phyloP scores from a whole-genome alignment of 805 yeast genomes.

The Helenozyma baotianmanensis region DNA sequence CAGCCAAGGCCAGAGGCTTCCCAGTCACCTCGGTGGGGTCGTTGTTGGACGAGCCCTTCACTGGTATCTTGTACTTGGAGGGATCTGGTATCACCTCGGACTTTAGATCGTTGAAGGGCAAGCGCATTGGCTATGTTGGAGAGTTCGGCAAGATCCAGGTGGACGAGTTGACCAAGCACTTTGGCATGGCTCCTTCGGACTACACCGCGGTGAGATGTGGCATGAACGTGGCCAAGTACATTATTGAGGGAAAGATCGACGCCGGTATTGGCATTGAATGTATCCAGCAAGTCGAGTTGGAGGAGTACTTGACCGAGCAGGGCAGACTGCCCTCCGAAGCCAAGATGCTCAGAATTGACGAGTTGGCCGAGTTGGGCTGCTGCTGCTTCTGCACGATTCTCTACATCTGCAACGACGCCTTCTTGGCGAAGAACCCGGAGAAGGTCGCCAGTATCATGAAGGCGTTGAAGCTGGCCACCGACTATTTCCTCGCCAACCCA shows the following conservation, averaged over 20 bases:
- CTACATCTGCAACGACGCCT: conserved; percentile 49
- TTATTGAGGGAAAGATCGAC: conserved; percentile 51
- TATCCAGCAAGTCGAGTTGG: conserved; percentile 55
- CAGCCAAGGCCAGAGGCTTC: conserved; percentile 56
- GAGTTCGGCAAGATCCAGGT: conserved; percentile 57
- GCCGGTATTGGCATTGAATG: conserved; percentile 59
- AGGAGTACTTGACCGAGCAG: conserved; percentile 40
- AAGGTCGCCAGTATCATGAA: conserved; percentile 41
- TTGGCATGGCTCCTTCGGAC: conserved; percentile 52
- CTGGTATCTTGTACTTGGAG: conserved; percentile 49
- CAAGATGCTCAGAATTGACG: conserved; percentile 53
- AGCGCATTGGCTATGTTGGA: conserved; percentile 53
- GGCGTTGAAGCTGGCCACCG: conserved; percentile 50
- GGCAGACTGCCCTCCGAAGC: conserved; percentile 45
- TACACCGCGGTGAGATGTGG: conserved; percentile 58
- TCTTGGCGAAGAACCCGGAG: conserved; percentile 43
- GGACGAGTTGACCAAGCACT: conserved; percentile 52
- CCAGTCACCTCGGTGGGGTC: conserved; percentile 55
- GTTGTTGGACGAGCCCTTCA: conserved; percentile 53
- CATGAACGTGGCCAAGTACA: conserved; percentile 54
- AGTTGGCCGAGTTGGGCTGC: conserved; percentile 53
- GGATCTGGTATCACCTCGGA: conserved; percentile 49
- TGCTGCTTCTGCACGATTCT: conserved; percentile 56
- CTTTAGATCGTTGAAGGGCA: conserved; percentile 49
- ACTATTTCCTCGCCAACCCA: conserved; percentile 42